These are phyloP conservation scores for Saturnispora hagleri DNA, from an alignment of 805 yeast genomes.

Conservation along the genomic window DNA sequence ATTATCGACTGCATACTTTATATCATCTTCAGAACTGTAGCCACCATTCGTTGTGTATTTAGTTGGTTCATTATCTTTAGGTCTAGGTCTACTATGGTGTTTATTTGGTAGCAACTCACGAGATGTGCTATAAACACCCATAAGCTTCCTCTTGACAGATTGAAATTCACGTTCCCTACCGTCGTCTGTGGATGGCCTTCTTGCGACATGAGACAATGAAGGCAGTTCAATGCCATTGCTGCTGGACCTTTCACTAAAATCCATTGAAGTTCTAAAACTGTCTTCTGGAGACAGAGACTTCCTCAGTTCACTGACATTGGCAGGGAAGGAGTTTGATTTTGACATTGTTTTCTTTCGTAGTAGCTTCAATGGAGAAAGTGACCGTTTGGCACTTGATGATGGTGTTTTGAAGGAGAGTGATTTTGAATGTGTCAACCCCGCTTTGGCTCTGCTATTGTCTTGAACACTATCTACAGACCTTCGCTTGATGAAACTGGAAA, in stretches of 20 bases:
- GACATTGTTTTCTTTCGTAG: neutral
- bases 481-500: slow-evolving; percentile 2
- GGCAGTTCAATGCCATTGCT: neutral
- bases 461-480: neutral
- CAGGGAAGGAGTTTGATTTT: slow-evolving; percentile 2
- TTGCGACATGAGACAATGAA: neutral
- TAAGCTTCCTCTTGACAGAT: slow-evolving; percentile 9
- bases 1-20: neutral
- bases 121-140: slow-evolving; percentile 2
- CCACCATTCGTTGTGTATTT: neutral
- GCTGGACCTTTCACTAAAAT: neutral
- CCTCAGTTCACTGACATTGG: neutral
- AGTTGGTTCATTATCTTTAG: neutral
- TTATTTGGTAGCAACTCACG: neutral
- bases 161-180: slow-evolving; percentile 1
- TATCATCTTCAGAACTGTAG: neutral
- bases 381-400: neutral
- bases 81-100: neutral
- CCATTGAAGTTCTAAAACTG: neutral
- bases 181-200: neutral
- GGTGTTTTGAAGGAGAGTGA: neutral
- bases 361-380: slow-evolving; percentile 4
- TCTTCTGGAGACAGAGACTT: neutral
- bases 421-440: slow-evolving; percentile 1
- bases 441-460: neutral